phyloP scores from a whole-genome alignment of 352 stramenopile species.

The Globisporangium acanthophoron region DNA sequence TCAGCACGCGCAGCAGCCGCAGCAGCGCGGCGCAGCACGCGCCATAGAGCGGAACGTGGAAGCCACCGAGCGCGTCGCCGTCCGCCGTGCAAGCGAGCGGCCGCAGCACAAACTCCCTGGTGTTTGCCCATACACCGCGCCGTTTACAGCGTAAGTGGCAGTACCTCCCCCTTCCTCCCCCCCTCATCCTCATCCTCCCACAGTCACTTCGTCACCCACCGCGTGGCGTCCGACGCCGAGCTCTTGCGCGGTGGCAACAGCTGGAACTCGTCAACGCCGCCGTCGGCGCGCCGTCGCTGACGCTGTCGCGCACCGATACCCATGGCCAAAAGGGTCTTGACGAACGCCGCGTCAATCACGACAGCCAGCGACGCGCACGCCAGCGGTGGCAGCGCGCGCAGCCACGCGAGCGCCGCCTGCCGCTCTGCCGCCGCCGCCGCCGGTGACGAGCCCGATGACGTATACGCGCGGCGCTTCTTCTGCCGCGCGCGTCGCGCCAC shows the following conservation, averaged over 20 bases:
- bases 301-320: constrained; percentile 18
- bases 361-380: constrained; percentile 61
- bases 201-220: not conserved
- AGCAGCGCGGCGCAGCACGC: constrained; percentile 31
- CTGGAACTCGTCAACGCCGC: constrained; percentile 14
- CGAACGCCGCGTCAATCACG: constrained; percentile 60
- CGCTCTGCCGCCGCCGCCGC: constrained; percentile 18
- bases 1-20: constrained; percentile 40
- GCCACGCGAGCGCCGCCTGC: constrained; percentile 40
- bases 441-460: not conserved
- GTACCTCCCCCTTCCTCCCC: too few species aligned
- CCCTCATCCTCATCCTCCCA: not conserved
- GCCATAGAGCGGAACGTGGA: constrained; percentile 44
- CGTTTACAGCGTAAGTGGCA: too few species aligned
- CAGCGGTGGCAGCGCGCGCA: constrained; percentile 26
- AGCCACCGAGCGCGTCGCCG: constrained; percentile 45
- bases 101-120: constrained; percentile 52
- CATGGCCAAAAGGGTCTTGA: constrained; percentile 80
- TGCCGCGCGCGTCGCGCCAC: constrained; percentile 18
- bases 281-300: not conserved
- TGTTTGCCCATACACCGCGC: not conserved
- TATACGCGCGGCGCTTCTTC: constrained; percentile 11
- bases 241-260: constrained; percentile 5
- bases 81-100: constrained; percentile 39
- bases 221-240: constrained; percentile 1